Percentiles rank a stretch among this genome's conserved stretches.
phyloP scores from a whole-genome alignment of 768 basidiomycete species.

The Hydnum rufescens region DNA sequence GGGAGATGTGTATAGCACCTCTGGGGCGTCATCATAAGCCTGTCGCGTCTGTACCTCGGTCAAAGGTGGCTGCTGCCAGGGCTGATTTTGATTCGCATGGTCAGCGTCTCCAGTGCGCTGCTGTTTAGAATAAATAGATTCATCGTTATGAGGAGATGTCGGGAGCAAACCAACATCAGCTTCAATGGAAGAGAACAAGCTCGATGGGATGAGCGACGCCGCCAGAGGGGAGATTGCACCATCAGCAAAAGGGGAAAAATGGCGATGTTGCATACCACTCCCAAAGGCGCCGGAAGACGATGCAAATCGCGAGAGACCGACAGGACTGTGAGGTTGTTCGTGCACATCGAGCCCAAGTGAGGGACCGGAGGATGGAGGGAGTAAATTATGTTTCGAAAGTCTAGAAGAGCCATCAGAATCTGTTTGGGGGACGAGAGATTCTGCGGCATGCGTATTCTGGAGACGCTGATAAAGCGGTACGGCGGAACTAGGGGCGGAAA shows the following conservation, averaged over 20 bases:
- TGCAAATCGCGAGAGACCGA: not conserved
- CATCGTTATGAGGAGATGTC: not conserved
- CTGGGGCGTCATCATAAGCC: not conserved
- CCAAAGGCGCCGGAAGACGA: not conserved
- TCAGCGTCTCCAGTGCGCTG: too few relatives aligned
- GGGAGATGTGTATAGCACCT: not conserved
- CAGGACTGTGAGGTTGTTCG: not conserved
- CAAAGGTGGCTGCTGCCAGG: not conserved
- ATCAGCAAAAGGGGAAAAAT: slow-evolving; percentile 32
- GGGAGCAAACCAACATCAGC: slow-evolving; percentile 1
- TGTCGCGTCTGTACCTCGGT: not conserved
- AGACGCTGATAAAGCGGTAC: not conserved
- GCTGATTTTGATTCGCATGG: not conserved
- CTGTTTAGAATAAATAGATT: not conserved
- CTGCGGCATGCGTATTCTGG: not conserved
- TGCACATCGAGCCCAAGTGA: not conserved
- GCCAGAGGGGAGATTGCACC: slow-evolving; percentile 23
- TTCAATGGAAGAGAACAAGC: slow-evolving; percentile 36
- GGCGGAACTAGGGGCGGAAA: not conserved
- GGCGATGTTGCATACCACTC: not conserved
- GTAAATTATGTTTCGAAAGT: not conserved
- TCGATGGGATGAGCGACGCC: slow-evolving; percentile 34
- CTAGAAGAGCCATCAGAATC: too few relatives aligned
- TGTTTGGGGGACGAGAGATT: not conserved
- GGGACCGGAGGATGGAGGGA: not conserved